These are phyloP conservation scores for Spathaspora sp. DNA, from an alignment of 805 yeast species.

Conservation along the genomic window DNA sequence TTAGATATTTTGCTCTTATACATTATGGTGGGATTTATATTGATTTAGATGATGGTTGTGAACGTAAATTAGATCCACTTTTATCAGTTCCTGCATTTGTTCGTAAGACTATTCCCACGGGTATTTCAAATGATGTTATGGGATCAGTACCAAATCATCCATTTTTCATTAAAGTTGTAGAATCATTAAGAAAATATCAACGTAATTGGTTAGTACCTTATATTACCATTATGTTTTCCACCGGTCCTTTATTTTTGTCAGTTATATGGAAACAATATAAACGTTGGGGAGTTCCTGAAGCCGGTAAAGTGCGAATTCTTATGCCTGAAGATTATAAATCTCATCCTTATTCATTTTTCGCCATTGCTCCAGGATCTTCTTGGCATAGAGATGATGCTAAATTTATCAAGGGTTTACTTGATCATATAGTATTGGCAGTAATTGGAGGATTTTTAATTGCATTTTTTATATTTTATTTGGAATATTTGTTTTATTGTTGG, in stretches of 20 bases:
- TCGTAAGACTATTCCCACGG: slow-evolving; percentile 84
- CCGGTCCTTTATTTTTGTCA: slow-evolving; percentile 86
- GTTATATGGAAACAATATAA: slow-evolving; percentile 86
- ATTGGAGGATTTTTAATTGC: slow-evolving; percentile 66
- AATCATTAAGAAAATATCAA: slow-evolving; percentile 56
- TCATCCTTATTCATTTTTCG: slow-evolving; percentile 60
- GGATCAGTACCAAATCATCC: slow-evolving; percentile 87
- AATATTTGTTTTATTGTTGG: slow-evolving; percentile 38
- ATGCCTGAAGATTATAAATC: slow-evolving; percentile 71
- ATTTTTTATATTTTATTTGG: slow-evolving; percentile 29
- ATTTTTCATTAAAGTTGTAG: slow-evolving; percentile 68
- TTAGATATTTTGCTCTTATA: slow-evolving; percentile 76
- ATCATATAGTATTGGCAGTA: slow-evolving; percentile 71
- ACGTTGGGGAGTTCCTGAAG: slow-evolving; percentile 70
- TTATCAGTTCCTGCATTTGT: slow-evolving; percentile 81
- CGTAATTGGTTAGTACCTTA: slow-evolving; percentile 81
- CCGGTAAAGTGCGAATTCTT: slow-evolving; percentile 64
- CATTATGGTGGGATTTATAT: slow-evolving; percentile 90
- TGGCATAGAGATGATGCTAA: slow-evolving; percentile 92
- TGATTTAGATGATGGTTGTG: slow-evolving; percentile 88
- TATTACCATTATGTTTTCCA: slow-evolving; percentile 86
- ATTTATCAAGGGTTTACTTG: slow-evolving; percentile 67
- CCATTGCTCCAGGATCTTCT: slow-evolving; percentile 77
- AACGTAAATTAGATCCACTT: slow-evolving; percentile 73
- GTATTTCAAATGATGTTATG: slow-evolving; percentile 91